Conservation (phyloP, 306 rosid species). For the Lathyrus tuberosus region DNA sequence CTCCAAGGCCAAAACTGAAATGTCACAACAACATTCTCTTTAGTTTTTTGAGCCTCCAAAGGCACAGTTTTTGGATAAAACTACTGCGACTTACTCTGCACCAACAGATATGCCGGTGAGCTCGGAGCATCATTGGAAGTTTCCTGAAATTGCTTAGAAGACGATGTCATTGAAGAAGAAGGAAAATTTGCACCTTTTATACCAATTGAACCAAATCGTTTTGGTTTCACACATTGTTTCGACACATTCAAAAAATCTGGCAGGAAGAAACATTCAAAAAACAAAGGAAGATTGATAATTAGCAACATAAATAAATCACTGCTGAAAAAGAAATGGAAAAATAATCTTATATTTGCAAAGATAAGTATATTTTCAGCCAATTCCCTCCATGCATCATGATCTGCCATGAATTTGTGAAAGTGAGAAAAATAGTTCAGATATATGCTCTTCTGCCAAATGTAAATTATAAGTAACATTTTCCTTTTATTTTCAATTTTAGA, state of each 20-base stretch:
- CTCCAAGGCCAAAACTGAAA: conserved; percentile 97
- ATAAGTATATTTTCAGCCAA: conserved; percentile 85
- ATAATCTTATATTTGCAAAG: conserved; percentile 76
- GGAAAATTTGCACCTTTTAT: conserved; percentile 69
- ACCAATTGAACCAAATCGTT: conserved; percentile 43
- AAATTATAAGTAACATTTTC: conserved; percentile 16
- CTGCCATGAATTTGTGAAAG: conserved; percentile 93
- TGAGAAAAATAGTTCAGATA: conserved; percentile 40
- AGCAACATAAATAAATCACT: conserved; percentile 30
- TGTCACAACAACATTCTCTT: conserved; percentile 94
- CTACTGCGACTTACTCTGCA: too few species aligned
- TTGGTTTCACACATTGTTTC: too few species aligned
- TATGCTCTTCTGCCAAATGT: background rate
- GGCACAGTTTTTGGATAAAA: too few species aligned
- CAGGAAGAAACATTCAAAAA: conserved; percentile 23
- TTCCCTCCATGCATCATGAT: conserved; percentile 99
- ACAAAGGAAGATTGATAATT: too few species aligned
- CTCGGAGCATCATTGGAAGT: conserved; percentile 64
- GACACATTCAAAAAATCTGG: too few species aligned
- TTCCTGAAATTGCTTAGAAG: conserved; percentile 75
- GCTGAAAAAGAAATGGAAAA: conserved; percentile 5
- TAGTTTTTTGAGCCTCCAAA: conserved; percentile 52
- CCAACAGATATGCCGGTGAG: conserved; percentile 91
- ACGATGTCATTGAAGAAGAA: conserved; percentile 81
- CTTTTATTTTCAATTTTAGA: conserved; percentile 22